Evolutionary conservation across 2,329 filamentous ascomycete species (phyloP).

Genomic region (Fusarium scirpi): DNA sequence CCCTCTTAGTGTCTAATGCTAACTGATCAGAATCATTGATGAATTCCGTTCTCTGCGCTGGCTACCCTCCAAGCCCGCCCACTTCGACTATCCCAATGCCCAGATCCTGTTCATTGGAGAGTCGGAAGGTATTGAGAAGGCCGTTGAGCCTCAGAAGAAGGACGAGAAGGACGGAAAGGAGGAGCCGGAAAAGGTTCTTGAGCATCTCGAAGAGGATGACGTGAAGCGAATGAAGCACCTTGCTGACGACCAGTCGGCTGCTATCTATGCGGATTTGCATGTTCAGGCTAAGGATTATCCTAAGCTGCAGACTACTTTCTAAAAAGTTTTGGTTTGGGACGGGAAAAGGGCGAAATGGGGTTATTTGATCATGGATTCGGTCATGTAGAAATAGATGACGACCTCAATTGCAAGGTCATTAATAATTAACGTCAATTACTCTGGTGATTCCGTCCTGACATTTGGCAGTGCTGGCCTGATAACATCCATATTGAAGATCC

Average conservation of each 20-base stretch:
- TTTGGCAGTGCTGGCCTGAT: background rate
- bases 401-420: background rate
- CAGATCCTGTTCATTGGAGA: constrained; percentile 86
- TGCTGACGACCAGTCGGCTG: constrained; percentile 58
- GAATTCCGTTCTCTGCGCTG: constrained; percentile 81
- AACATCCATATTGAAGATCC: background rate
- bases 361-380: background rate
- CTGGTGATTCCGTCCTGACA: background rate
- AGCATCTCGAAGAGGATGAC: constrained; percentile 82
- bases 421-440: background rate
- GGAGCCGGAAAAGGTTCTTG: constrained; percentile 76
- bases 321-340: background rate
- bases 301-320: constrained; percentile 48
- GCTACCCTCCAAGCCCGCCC: constrained; percentile 77
- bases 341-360: background rate
- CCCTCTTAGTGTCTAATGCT: background rate
- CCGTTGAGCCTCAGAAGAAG: constrained; percentile 59
- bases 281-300: constrained; percentile 45
- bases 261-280: constrained; percentile 44
- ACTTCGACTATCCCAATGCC: constrained; percentile 79
- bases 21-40: constrained; percentile 67
- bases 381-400: background rate
- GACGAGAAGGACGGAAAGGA: constrained; percentile 52
- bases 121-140: constrained; percentile 67
- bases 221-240: constrained; percentile 70